Evolutionary conservation across 1,139 yeast genomes (phyloP).

Genomic region (Hyphopichia burtonii): DNA sequence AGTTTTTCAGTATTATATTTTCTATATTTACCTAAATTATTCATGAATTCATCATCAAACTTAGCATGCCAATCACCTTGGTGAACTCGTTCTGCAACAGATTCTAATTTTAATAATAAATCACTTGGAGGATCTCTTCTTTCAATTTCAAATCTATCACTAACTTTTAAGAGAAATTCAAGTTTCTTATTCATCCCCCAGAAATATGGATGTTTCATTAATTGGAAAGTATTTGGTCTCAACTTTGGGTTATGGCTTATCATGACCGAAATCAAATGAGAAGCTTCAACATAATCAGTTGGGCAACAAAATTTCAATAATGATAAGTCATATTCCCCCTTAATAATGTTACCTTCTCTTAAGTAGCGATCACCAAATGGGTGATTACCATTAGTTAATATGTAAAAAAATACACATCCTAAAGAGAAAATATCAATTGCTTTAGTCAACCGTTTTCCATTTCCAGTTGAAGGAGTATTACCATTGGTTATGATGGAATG

Average conservation of each 20-base stretch:
- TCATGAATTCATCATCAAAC: constrained; percentile 70
- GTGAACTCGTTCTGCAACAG: constrained; percentile 49
- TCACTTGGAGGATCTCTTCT: constrained; percentile 83
- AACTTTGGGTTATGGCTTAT: constrained; percentile 60
- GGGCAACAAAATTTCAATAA: constrained; percentile 38
- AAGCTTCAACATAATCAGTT: constrained; percentile 60
- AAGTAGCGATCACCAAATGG: constrained; percentile 91
- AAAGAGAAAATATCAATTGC: constrained; percentile 92
- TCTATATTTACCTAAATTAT: constrained; percentile 85
- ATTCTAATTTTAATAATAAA: constrained; percentile 60
- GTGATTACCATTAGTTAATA: constrained; percentile 81
- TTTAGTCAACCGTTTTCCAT: constrained; percentile 68
- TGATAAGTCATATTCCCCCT: constrained; percentile 60
- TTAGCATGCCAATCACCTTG: constrained; percentile 75
- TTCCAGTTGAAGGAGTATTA: constrained; percentile 8
- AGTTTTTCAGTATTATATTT: constrained; percentile 77
- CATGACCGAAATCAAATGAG: constrained; percentile 72
- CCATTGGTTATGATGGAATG: constrained; percentile 5
- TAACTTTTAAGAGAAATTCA: constrained; percentile 79
- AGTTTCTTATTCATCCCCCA: constrained; percentile 78
- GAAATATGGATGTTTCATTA: constrained; percentile 83
- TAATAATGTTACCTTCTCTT: constrained; percentile 86
- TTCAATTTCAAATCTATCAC: constrained; percentile 89
- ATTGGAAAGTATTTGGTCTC: constrained; percentile 71
- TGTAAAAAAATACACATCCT: constrained; percentile 92